Base-by-base conservation (phyloP, 495 filamentous ascomycete genomes). In the Talaromyces nanjingensis region DNA sequence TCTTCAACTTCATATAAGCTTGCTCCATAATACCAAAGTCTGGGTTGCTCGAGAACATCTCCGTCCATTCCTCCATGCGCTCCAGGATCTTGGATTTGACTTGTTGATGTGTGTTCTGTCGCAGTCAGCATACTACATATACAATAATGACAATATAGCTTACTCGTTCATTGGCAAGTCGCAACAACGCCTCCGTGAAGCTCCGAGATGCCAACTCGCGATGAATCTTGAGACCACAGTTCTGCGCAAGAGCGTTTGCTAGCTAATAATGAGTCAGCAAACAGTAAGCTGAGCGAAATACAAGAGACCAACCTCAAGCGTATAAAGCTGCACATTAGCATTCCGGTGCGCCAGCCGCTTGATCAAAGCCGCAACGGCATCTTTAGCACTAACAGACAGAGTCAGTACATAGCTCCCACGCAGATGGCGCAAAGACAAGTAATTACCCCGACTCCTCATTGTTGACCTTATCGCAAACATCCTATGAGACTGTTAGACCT, bases 241-340 rank as follows among this genome's bases (percentile, higher is more conserved):
- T 98, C 76, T 98, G 93, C 53, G 91, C 90, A 63, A 98, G 84
- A 16, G 94, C 89, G 77, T 98, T 97, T 64, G 88, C 93, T 66
- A 98, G 89, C 77, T 81, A n/a, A n/a, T n/a, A n/a, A n/a, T n/a
- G n/a, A n/a, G n/a, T n/a, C n/a, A n/a, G n/a, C n/a, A n/a, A n/a
- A n/a, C n/a, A n/a, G n/a, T n/a, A n/a, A n/a, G n/a, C n/a, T n/a
- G n/a, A n/a, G n/a, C n/a, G n/a, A n/a, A n/a, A n/a, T n/a, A n/a
- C n/a, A n/a, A 25, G 8, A 45, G 22, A 54, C 83, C 55, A 68
- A 94, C 92, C 84, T 98, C 94, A 63, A 98, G 83, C 20, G 94
- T 98, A 72, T 98, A 98, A 34, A 98, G 83, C 77, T 98, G 94
- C n/a, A 98, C 94, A 76, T 98, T 98, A 63, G 94, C 94, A 77